A percentile compares a stretch with the other conserved stretches of the same genome.
phyloP scores from a whole-genome alignment of 176 grass and related monocot species.

The Rhynchospora pubera region DNA sequence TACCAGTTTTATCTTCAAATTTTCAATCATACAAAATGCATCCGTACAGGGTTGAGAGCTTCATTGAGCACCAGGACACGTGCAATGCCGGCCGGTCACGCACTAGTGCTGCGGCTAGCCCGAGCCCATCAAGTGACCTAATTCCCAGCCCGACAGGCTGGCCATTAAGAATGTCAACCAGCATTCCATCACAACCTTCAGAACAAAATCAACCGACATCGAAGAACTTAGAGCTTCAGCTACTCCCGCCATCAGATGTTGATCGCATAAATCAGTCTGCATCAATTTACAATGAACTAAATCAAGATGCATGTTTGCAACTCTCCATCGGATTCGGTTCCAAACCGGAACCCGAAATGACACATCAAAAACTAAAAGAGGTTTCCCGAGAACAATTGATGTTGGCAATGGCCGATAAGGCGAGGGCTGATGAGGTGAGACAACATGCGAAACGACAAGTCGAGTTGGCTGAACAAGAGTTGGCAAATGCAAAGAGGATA shows the following conservation, averaged over 20 bases:
- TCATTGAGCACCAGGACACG: constrained; percentile 87
- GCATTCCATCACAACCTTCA: background rate
- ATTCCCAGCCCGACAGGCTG: constrained; percentile 29
- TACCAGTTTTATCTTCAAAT: background rate
- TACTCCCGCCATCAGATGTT: constrained; percentile 43
- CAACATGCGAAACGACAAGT: constrained; percentile 56
- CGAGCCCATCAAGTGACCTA: constrained; percentile 49
- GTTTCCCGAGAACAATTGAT: constrained; percentile 32
- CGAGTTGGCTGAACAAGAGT: constrained; percentile 73
- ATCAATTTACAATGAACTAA: background rate
- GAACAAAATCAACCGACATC: background rate
- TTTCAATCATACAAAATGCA: constrained; percentile 17
- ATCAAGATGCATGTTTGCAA: constrained; percentile 35
- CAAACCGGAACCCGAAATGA: background rate
- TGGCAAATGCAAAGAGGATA: constrained; percentile 46
- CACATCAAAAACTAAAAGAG: background rate
- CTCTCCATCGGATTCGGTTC: constrained; percentile 46
- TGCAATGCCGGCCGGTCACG: constrained; percentile 40
- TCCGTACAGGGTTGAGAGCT: constrained; percentile 83
- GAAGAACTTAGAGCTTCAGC: constrained; percentile 56
- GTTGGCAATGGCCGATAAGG: constrained; percentile 46
- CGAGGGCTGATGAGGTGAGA: constrained; percentile 42
- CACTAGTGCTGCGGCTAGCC: constrained; percentile 34
- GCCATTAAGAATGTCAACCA: constrained; percentile 19
- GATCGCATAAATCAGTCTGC: background rate